These are phyloP conservation scores for Xylaria arbuscula DNA, from an alignment of 2,329 filamentous ascomycete genomes.

Conservation along the genomic window DNA sequence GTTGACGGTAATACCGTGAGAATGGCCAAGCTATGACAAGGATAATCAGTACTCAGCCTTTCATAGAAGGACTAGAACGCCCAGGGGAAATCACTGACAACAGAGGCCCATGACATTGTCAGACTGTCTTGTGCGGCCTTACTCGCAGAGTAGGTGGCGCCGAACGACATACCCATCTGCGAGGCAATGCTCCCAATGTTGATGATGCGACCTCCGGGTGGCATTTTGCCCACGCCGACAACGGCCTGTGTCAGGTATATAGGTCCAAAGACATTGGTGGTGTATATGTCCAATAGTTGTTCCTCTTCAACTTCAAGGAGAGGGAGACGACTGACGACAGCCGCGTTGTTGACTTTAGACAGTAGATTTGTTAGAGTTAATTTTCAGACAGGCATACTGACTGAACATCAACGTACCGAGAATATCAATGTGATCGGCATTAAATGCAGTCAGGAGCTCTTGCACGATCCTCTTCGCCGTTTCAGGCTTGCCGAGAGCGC, in stretches of 20 bases:
- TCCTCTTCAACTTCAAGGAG: slow-evolving; percentile 41
- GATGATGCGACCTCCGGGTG: slow-evolving; percentile 51
- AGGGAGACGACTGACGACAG: slow-evolving; percentile 26
- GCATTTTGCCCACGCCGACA: slow-evolving; percentile 45
- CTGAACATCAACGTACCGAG: slow-evolving; percentile 38
- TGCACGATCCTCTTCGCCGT: slow-evolving; percentile 40
- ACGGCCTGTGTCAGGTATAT: slow-evolving; percentile 46
- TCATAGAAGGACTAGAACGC: no score
- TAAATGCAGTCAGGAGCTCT: slow-evolving; percentile 41
- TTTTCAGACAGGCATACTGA: no score
- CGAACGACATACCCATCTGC: slow-evolving; percentile 34
- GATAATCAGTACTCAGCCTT: slow-evolving; percentile 10
- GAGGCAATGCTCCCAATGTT: slow-evolving; percentile 50
- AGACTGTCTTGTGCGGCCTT: slow-evolving; percentile 38
- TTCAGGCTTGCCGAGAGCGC: slow-evolving; percentile 37
- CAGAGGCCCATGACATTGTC: slow-evolving; percentile 35
- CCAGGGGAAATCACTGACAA: slow-evolving; percentile 6
- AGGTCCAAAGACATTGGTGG: slow-evolving; percentile 45
- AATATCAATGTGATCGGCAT: slow-evolving; percentile 46
- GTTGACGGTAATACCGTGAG: slow-evolving; percentile 39
- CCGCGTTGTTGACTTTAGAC: background rate
- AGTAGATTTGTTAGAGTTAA: background rate
- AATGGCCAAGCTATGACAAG: slow-evolving; percentile 32
- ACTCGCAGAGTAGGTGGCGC: slow-evolving; percentile 34
- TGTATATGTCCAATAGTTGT: slow-evolving; percentile 42